Evolutionary conservation across 495 filamentous ascomycete species (phyloP).

Genomic region (Xylona heveae): DNA sequence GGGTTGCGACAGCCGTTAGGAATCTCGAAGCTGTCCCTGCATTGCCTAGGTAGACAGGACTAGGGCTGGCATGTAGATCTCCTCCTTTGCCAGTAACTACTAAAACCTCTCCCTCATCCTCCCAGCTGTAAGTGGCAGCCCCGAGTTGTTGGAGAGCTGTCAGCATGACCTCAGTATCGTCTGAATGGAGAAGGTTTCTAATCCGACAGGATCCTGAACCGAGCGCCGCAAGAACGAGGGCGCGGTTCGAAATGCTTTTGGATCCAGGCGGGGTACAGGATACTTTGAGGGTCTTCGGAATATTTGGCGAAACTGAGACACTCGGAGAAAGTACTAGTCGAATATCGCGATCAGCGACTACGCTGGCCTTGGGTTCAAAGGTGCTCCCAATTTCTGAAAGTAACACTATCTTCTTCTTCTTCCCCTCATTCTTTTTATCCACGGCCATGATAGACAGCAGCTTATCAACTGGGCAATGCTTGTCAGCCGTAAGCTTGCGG

Average conservation of each 20-base stretch:
- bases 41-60: slow-evolving; percentile 82
- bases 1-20: slow-evolving; percentile 75
- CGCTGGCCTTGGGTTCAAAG: slow-evolving; percentile 65
- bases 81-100: slow-evolving; percentile 84
- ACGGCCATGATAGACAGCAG: slow-evolving; percentile 83
- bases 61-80: slow-evolving; percentile 48
- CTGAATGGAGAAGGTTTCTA: slow-evolving; percentile 82
- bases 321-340: slow-evolving; percentile 65
- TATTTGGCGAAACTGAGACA: slow-evolving; percentile 47
- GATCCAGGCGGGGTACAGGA: slow-evolving; percentile 81
- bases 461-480: slow-evolving; percentile 77
- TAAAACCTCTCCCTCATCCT: slow-evolving; percentile 74
- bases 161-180: slow-evolving; percentile 94
- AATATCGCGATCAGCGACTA: slow-evolving; percentile 74
- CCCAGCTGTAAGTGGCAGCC: slow-evolving; percentile 88
- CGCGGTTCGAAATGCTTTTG: slow-evolving; percentile 94
- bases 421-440: slow-evolving; percentile 96
- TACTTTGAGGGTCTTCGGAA: slow-evolving; percentile 38
- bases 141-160: slow-evolving; percentile 63
- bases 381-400: slow-evolving; percentile 79
- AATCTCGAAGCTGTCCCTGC: slow-evolving; percentile 93
- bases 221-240: slow-evolving; percentile 78
- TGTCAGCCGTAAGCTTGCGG: slow-evolving; percentile 63
- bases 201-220: slow-evolving; percentile 73
- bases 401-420: slow-evolving; percentile 92